Evolutionary conservation across 1,139 yeast genomes (phyloP).

Genomic region (Suhomyces choctaworum): DNA sequence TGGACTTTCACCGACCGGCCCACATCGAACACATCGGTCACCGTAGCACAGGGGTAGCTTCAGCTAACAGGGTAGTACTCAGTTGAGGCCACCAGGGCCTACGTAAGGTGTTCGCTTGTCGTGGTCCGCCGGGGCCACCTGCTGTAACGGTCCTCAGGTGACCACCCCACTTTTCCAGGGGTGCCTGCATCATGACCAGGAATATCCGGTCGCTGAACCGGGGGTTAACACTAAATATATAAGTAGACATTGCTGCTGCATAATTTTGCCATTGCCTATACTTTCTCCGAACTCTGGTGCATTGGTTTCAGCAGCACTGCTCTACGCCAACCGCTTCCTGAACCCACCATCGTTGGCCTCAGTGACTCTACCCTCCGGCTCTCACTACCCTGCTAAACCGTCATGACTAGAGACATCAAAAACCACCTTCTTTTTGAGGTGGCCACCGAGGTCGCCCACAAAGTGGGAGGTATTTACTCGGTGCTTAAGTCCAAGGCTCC

Average conservation of each 20-base stretch:
- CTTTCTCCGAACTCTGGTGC: not conserved
- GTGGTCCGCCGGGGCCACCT: too few species aligned
- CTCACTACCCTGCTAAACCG: not conserved
- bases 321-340: not conserved
- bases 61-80: too few species aligned
- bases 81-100: too few species aligned
- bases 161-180: conserved; percentile 14
- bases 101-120: too few species aligned
- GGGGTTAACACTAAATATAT: conserved; percentile 5
- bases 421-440: conserved; percentile 89
- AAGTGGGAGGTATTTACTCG: conserved; percentile 97
- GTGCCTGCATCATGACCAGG: conserved; percentile 10
- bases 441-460: conserved; percentile 96
- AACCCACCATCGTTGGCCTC: too few species aligned
- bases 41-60: too few species aligned
- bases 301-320: too few species aligned
- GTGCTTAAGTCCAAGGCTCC: conserved; percentile 97
- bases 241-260: conserved; percentile 6
- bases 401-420: conserved; percentile 72
- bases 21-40: too few species aligned
- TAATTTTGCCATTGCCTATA: not conserved
- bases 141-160: too few species aligned
- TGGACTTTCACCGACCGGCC: too few species aligned
- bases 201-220: conserved; percentile 10
- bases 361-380: not conserved